These are phyloP conservation scores for Daldinia eschscholtzii DNA, from an alignment of 2,329 filamentous ascomycete genomes.

Conservation along the genomic window DNA sequence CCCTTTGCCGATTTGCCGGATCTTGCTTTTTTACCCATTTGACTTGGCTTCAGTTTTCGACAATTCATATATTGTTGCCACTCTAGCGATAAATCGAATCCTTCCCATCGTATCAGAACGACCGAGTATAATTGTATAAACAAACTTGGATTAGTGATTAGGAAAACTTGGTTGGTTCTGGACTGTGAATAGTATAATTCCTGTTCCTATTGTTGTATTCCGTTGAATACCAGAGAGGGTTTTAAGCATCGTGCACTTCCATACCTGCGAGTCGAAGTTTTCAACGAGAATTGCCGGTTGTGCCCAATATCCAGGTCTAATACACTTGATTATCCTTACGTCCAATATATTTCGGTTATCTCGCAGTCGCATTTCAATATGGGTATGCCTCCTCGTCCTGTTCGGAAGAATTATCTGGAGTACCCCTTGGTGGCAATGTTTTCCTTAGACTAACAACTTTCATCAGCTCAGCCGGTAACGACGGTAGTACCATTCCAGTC, in stretches of 20 bases:
- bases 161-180: constrained; percentile 20
- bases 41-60: constrained; percentile 13
- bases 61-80: constrained; percentile 5
- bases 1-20: constrained; percentile 22
- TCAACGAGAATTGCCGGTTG: background rate
- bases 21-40: constrained; percentile 13
- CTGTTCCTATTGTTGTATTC: constrained; percentile 25
- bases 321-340: constrained; percentile 13
- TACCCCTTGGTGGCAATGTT: background rate
- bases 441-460: constrained; percentile 8
- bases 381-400: constrained; percentile 29
- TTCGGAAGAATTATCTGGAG: background rate
- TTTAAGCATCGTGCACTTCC: constrained; percentile 13
- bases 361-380: constrained; percentile 25
- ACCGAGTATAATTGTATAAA: constrained; percentile 15
- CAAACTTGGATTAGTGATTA: constrained; percentile 17
- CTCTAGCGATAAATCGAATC: constrained; percentile 5
- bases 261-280: constrained; percentile 23
- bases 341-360: constrained; percentile 9
- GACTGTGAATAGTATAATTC: constrained; percentile 15
- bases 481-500: constrained; percentile 69
- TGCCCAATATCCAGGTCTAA: constrained; percentile 4
- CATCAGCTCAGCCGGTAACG: constrained; percentile 51
- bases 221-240: constrained; percentile 20
- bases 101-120: background rate